phyloP scores from a whole-genome alignment of 108 stramenopile species.

The Parietichytrium sp. region DNA sequence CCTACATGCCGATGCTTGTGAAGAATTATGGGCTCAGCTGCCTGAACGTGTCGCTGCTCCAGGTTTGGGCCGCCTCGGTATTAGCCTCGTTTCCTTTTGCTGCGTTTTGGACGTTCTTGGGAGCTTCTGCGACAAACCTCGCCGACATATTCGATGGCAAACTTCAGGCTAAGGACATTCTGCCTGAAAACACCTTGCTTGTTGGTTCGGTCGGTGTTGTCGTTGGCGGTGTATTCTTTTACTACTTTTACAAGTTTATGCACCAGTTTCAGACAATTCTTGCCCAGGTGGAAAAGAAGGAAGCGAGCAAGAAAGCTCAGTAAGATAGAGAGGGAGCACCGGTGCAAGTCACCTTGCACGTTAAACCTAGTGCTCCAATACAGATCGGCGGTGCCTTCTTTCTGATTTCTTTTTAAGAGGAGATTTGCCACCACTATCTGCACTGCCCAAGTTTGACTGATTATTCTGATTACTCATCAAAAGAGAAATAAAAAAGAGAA shows the following conservation, averaged over 20 bases:
- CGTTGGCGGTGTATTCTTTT: not conserved
- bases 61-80: conserved; percentile 11
- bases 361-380: too few species aligned
- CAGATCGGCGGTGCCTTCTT: too few species aligned
- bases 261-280: not conserved
- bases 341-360: too few species aligned
- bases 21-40: conserved; percentile 18
- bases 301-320: too few species aligned
- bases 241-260: not conserved
- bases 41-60: not conserved
- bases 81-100: not conserved
- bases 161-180: not conserved
- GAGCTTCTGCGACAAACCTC: conserved; percentile 19
- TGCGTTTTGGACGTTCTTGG: not conserved
- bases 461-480: too few species aligned
- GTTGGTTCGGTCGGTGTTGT: not conserved
- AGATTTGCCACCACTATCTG: too few species aligned
- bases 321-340: too few species aligned
- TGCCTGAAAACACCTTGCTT: not conserved
- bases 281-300: not conserved
- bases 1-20: conserved; percentile 29
- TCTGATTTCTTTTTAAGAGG: too few species aligned
- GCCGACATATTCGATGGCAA: conserved; percentile 34
- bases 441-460: too few species aligned
- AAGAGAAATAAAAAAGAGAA: too few species aligned